Conservation (phyloP, 805 yeast species). For the Sugiyamaella valdiviana region DNA sequence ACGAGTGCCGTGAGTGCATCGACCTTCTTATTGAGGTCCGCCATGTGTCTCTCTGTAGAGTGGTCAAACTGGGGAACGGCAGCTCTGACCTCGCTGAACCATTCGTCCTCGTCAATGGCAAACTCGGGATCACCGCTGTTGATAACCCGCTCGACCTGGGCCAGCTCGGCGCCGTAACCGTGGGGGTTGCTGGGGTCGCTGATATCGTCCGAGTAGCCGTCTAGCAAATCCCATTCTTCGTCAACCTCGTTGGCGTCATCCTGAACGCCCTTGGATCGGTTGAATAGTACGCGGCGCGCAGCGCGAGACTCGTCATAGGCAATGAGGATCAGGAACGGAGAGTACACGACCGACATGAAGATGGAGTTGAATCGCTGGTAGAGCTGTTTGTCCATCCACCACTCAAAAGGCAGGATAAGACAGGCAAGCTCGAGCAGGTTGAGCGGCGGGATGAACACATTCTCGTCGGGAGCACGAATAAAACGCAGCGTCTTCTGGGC, state of each 20-base stretch:
- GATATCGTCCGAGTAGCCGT: conserved; percentile 51
- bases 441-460: conserved; percentile 79
- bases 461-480: conserved; percentile 82
- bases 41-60: not conserved
- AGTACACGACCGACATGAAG: conserved; percentile 59
- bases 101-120: conserved; percentile 42
- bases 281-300: conserved; percentile 67
- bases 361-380: conserved; percentile 43
- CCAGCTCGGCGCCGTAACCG: conserved; percentile 30
- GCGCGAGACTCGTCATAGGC: conserved; percentile 57
- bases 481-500: conserved; percentile 79
- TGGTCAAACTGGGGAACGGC: conserved; percentile 52
- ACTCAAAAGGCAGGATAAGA: conserved; percentile 40
- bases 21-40: conserved; percentile 20
- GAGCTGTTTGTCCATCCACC: conserved; percentile 31
- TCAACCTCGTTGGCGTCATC: conserved; percentile 79
- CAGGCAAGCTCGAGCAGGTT: conserved; percentile 62
- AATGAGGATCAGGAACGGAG: conserved; percentile 58
- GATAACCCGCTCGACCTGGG: conserved; percentile 40
- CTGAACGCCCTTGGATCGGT: conserved; percentile 52
- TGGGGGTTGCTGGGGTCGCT: conserved; percentile 37
- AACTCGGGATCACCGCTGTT: conserved; percentile 74
- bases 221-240: conserved; percentile 76
- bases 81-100: conserved; percentile 45
- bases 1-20: conserved; percentile 18